Evolutionary conservation across 768 basidiomycete genomes (phyloP).

Genomic region (Amanita thiersii): DNA sequence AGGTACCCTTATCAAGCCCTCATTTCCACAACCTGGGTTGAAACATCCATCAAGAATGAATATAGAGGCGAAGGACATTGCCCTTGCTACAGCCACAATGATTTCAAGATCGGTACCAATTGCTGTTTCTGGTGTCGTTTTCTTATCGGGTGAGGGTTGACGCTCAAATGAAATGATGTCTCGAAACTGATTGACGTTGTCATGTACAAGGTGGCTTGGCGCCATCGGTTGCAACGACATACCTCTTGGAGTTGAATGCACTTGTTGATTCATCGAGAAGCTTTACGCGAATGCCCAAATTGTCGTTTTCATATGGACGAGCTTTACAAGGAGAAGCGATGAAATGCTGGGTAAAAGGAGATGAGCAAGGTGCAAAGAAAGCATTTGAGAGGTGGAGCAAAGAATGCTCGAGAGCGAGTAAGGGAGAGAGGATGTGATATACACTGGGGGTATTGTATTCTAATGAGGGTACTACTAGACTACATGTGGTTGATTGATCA

Average conservation of each 20-base stretch:
- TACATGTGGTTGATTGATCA: slow-evolving; percentile 21
- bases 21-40: slow-evolving; percentile 41
- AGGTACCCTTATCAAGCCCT: slow-evolving; percentile 46
- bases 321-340: slow-evolving; percentile 43
- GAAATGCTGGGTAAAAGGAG: slow-evolving; percentile 36
- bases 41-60: slow-evolving; percentile 29
- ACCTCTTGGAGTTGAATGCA: slow-evolving; percentile 32
- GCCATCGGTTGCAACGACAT: slow-evolving; percentile 29
- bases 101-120: slow-evolving; percentile 37
- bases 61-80: slow-evolving; percentile 32
- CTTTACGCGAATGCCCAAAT: slow-evolving; percentile 30
- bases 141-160: slow-evolving; percentile 33
- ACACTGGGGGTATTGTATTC: slow-evolving; percentile 8
- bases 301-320: slow-evolving; percentile 43
- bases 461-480: slow-evolving; percentile 9
- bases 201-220: slow-evolving; percentile 31
- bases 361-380: slow-evolving; percentile 28
- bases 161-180: background rate
- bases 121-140: slow-evolving; percentile 40
- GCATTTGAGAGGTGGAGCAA: slow-evolving; percentile 34
- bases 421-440: slow-evolving; percentile 19
- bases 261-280: slow-evolving; percentile 28
- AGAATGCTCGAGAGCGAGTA: slow-evolving; percentile 32
- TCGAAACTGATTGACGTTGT: background rate
- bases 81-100: slow-evolving; percentile 34